Percentiles rank a stretch among this genome's conserved stretches.
phyloP scores from a whole-genome alignment of 2,329 filamentous ascomycete genomes.

The Fusarium sp. region DNA sequence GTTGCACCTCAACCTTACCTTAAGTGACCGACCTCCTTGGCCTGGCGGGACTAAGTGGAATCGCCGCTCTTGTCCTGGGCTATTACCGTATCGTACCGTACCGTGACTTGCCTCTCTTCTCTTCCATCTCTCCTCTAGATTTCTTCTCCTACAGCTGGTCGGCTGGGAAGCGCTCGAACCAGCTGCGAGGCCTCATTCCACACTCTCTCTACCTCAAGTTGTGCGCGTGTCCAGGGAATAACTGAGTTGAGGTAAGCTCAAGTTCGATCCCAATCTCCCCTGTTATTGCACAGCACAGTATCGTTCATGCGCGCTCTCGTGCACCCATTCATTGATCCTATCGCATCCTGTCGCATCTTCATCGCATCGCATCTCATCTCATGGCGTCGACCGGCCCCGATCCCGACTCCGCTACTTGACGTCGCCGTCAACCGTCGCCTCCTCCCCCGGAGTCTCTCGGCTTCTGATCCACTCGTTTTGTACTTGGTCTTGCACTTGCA shows the following conservation, averaged over 20 bases:
- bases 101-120: slow-evolving; percentile 15
- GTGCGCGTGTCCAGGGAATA: slow-evolving; percentile 16
- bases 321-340: slow-evolving; percentile 17
- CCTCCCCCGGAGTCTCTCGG: slow-evolving; percentile 32
- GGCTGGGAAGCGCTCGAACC: slow-evolving; percentile 26
- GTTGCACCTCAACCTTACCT: slow-evolving; percentile 36
- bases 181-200: slow-evolving; percentile 25
- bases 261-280: not conserved
- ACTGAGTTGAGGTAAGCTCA: slow-evolving; percentile 32
- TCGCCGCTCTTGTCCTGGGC: slow-evolving; percentile 29
- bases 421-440: slow-evolving; percentile 21
- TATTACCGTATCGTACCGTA: slow-evolving; percentile 16
- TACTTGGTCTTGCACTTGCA: slow-evolving; percentile 13
- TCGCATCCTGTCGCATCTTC: slow-evolving; percentile 4
- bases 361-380: slow-evolving; percentile 6
- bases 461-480: slow-evolving; percentile 28
- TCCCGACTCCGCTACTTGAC: slow-evolving; percentile 35
- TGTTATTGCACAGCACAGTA: slow-evolving; percentile 8
- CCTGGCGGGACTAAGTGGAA: slow-evolving; percentile 24
- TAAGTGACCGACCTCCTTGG: slow-evolving; percentile 23
- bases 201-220: slow-evolving; percentile 7
- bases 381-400: slow-evolving; percentile 27
- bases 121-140: not conserved
- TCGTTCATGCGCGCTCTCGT: not conserved
- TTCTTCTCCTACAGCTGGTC: not conserved